These are phyloP conservation scores for Metschnikowia hibisci DNA, from an alignment of 805 yeast genomes.

Conservation along the genomic window DNA sequence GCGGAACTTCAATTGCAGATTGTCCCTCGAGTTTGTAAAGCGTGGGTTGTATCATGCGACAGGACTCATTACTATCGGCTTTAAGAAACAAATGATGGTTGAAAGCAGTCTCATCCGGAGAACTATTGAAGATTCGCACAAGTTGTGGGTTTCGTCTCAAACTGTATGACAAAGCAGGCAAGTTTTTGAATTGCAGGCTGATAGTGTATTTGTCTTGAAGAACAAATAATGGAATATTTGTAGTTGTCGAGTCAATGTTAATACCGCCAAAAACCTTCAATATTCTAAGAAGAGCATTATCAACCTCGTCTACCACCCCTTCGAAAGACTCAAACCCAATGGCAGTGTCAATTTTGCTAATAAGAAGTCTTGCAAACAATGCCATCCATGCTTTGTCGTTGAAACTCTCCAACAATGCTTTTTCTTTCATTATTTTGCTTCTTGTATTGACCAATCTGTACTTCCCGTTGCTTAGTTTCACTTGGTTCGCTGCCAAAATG, in stretches of 20 bases:
- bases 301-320: constrained; percentile 24
- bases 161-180: constrained; percentile 32
- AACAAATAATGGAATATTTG: constrained; percentile 22
- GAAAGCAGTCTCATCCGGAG: constrained; percentile 45
- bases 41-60: constrained; percentile 28
- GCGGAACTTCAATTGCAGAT: constrained; percentile 9
- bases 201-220: constrained; percentile 19
- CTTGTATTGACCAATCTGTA: constrained; percentile 17
- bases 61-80: constrained; percentile 17
- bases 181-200: constrained; percentile 23
- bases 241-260: neutral
- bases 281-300: constrained; percentile 24
- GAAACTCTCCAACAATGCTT: constrained; percentile 26
- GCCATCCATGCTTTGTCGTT: constrained; percentile 31
- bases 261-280: constrained; percentile 29
- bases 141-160: constrained; percentile 36
- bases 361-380: constrained; percentile 28
- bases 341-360: constrained; percentile 32
- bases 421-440: constrained; percentile 24
- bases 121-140: constrained; percentile 36
- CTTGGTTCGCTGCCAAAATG: constrained; percentile 15
- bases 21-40: constrained; percentile 16
- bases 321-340: constrained; percentile 34
- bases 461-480: constrained; percentile 16
- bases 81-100: constrained; percentile 32